Evolutionary conservation across 495 filamentous ascomycete species (phyloP).

Genomic region (Penicillium samsonianum): DNA sequence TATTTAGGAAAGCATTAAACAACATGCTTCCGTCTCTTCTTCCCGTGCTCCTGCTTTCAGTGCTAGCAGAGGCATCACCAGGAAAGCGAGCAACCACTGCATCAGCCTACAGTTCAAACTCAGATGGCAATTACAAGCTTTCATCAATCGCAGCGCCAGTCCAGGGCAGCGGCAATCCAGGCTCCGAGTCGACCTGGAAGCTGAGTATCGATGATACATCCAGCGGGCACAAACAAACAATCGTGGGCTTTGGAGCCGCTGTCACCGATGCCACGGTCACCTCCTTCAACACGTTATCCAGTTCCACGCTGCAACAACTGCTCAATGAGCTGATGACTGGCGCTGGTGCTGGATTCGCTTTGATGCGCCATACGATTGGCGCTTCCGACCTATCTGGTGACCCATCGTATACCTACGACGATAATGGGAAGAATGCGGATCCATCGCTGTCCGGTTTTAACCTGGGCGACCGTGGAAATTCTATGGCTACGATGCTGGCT

Average conservation of each 20-base stretch:
- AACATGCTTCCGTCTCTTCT: slow-evolving; percentile 2
- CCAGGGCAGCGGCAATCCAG: slow-evolving; percentile 41
- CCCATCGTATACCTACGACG: slow-evolving; percentile 55
- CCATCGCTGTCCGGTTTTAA: slow-evolving; percentile 43
- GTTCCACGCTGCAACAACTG: slow-evolving; percentile 40
- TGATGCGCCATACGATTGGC: slow-evolving; percentile 58
- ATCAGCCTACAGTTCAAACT: slow-evolving; percentile 47
- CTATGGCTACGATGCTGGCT: slow-evolving; percentile 48
- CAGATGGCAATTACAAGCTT: slow-evolving; percentile 48
- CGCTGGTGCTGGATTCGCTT: slow-evolving; percentile 48
- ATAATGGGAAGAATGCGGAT: slow-evolving; percentile 43
- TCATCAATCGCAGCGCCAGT: slow-evolving; percentile 44
- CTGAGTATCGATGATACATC: slow-evolving; percentile 51
- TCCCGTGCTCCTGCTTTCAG: not conserved
- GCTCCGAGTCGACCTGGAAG: slow-evolving; percentile 46
- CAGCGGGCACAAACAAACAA: slow-evolving; percentile 49
- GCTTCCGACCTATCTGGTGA: slow-evolving; percentile 53
- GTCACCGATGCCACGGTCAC: slow-evolving; percentile 58
- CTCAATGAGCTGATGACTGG: slow-evolving; percentile 50
- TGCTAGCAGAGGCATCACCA: slow-evolving; percentile 6
- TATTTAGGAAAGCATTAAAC: not conserved
- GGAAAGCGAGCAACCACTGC: slow-evolving; percentile 27
- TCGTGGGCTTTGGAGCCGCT: slow-evolving; percentile 56
- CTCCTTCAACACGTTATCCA: slow-evolving; percentile 47
- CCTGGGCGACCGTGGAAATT: slow-evolving; percentile 50